Evolutionary conservation across 306 rosid species (phyloP).

Genomic region (Trichosanthes truncata): DNA sequence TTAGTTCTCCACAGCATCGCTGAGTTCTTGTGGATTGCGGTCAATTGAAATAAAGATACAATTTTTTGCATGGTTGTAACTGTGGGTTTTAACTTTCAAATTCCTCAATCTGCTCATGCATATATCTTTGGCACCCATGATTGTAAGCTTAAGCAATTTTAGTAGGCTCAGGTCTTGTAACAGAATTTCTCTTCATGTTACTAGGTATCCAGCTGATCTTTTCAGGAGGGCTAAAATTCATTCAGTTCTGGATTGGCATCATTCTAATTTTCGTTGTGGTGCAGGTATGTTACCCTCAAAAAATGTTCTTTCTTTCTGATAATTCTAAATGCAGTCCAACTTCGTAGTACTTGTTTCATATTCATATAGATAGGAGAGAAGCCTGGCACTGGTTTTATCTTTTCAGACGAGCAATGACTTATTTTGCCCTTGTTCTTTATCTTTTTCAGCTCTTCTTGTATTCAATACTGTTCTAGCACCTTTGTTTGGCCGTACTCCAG

Average conservation of each 20-base stretch:
- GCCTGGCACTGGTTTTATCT: background rate
- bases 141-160: background rate
- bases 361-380: background rate
- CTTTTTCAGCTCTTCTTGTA: conserved; percentile 41
- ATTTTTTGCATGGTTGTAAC: background rate
- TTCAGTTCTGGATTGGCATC: conserved; percentile 85
- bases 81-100: background rate
- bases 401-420: background rate
- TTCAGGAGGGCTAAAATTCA: conserved; percentile 72
- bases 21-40: background rate
- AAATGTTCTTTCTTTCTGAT: conserved; percentile 1
- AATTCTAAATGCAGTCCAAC: background rate
- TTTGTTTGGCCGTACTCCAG: conserved; percentile 35
- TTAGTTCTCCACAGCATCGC: background rate
- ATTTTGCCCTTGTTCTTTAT: conserved; percentile 12
- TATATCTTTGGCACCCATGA: background rate
- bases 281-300: conserved; percentile 37
- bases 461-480: conserved; percentile 56
- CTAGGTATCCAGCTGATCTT: conserved; percentile 86
- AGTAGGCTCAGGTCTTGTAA: background rate
- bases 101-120: background rate
- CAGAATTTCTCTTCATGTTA: conserved; percentile 9
- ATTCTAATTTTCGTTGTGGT: conserved; percentile 65
- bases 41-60: background rate
- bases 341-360: background rate